phyloP scores from a whole-genome alignment of 192 early-diverging fungal genomes.

The Oehlia diaphana region DNA sequence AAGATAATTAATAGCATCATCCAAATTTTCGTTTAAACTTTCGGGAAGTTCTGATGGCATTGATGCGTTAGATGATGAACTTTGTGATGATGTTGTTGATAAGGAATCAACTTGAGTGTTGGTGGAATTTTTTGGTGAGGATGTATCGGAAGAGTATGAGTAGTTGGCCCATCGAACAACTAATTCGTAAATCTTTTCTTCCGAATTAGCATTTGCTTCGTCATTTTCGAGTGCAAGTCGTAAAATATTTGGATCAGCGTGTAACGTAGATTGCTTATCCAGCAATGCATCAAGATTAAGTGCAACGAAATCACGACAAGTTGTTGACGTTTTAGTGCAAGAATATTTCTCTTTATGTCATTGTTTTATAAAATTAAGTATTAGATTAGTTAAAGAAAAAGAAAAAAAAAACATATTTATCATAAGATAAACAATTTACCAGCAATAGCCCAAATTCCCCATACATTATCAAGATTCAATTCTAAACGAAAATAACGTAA shows the following conservation, averaged over 20 bases:
- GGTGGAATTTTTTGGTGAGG: background rate
- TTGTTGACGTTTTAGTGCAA: constrained; percentile 29
- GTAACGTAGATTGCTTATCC: constrained; percentile 28
- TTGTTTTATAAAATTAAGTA: background rate
- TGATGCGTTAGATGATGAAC: constrained; percentile 4
- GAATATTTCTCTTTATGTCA: constrained; percentile 29
- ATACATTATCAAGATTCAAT: constrained; percentile 32
- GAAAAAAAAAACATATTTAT: background rate
- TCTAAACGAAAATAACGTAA: constrained; percentile 35
- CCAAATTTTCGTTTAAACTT: background rate
- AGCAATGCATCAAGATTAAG: constrained; percentile 25
- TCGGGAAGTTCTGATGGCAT: constrained; percentile 24
- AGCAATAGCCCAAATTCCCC: constrained; percentile 40
- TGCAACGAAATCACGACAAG: constrained; percentile 34
- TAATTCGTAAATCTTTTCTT: constrained; percentile 36
- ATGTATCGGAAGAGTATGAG: background rate
- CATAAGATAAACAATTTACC: constrained; percentile 25
- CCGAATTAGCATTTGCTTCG: constrained; percentile 29
- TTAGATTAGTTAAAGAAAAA: background rate
- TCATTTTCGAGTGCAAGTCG: constrained; percentile 34
- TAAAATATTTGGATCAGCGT: constrained; percentile 34
- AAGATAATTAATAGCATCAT: background rate
- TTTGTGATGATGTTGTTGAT: background rate
- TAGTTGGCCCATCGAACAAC: constrained; percentile 34
- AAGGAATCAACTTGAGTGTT: background rate